Evolutionary conservation across 2,329 filamentous ascomycete genomes (phyloP), one percentile per base, ranked within the genome.

Genomic region (Fusarium sp.): DNA sequence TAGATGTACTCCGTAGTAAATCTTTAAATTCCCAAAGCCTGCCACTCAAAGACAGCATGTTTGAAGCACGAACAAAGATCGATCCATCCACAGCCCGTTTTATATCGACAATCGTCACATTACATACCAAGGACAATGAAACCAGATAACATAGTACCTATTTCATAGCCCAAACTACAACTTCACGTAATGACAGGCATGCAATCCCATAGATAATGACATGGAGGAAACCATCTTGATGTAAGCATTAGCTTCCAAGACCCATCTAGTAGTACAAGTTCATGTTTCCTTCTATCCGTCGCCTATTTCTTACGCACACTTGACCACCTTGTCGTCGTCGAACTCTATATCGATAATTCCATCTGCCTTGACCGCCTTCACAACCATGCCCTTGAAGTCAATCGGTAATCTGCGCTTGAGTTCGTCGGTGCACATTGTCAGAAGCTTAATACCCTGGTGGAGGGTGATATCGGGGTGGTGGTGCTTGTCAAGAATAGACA

Each of bases 401-500:
- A 99, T 94, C 62, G 96, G 96, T 85, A 99, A 88, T 81, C 96
- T 89, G 79, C 96, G 90, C 88, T 97, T 97, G 78, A 99, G 84
- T 85, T 99, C 96, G 79, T 98, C 94, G 72, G 93, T 96, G 83
- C 96, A 99, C 90, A 97, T 92, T 75, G 88, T 90, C 75, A 99
- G 84, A 67, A 99, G 89, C 85, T 97, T 96, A 82, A 97, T 88
- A 58, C 96, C 96, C 80, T 97, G 88, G 67, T 92, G 94, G 55
- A 96, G 89, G 65, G 87, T 88, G 80, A 99, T 98, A 77, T 97
- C 91, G 47, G 96, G 95, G 77, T 97, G 92, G 80, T 99, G 96
- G 80, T 99, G 96, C 85, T 99, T 99, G 84, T 99, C 96, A 51
- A 99, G 89, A 73, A 97, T 96, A 8, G 93, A 96, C 65, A 99